phyloP scores from a whole-genome alignment of 2,329 filamentous ascomycete species.

The Fusarium nematophilum region DNA sequence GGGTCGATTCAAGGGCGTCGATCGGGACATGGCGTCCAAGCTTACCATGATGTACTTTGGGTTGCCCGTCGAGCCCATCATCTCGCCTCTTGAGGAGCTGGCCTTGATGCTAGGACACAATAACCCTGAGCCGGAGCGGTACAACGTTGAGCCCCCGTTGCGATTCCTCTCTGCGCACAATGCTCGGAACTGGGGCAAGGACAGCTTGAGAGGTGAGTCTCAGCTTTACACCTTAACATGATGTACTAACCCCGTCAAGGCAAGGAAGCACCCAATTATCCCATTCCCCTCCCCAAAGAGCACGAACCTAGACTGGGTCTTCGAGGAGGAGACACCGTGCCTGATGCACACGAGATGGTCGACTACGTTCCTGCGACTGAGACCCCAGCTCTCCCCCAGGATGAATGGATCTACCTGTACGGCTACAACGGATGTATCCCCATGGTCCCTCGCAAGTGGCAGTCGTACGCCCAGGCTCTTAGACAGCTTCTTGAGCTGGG shows the following conservation, averaged over 20 bases:
- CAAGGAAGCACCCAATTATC: conserved; percentile 11
- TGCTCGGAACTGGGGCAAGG: conserved; percentile 46
- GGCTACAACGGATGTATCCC: conserved; percentile 49
- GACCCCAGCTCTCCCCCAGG: not conserved
- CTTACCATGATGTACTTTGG: conserved; percentile 61
- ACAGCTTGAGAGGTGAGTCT: conserved; percentile 35
- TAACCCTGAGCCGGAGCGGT: conserved; percentile 14
- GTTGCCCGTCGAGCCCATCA: conserved; percentile 55
- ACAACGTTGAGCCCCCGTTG: conserved; percentile 43
- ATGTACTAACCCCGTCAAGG: conserved; percentile 20
- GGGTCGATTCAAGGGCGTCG: conserved; percentile 45
- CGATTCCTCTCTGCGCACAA: conserved; percentile 49
- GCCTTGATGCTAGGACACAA: conserved; percentile 29
- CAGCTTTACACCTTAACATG: accelerated
- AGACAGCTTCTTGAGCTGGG: conserved; percentile 39
- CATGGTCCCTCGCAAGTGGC: conserved; percentile 35
- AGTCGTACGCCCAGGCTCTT: conserved; percentile 35
- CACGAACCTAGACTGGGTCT: conserved; percentile 17
- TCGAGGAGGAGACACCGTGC: conserved; percentile 24
- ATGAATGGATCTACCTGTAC: conserved; percentile 37
- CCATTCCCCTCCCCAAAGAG: conserved; percentile 7
- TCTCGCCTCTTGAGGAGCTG: conserved; percentile 40
- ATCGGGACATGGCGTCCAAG: conserved; percentile 52
- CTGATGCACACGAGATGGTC: not conserved
- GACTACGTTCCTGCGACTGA: conserved; percentile 20